Evolutionary conservation across 2,329 filamentous ascomycete genomes (phyloP).

Genomic region (Pseudocercospora macadamiae): DNA sequence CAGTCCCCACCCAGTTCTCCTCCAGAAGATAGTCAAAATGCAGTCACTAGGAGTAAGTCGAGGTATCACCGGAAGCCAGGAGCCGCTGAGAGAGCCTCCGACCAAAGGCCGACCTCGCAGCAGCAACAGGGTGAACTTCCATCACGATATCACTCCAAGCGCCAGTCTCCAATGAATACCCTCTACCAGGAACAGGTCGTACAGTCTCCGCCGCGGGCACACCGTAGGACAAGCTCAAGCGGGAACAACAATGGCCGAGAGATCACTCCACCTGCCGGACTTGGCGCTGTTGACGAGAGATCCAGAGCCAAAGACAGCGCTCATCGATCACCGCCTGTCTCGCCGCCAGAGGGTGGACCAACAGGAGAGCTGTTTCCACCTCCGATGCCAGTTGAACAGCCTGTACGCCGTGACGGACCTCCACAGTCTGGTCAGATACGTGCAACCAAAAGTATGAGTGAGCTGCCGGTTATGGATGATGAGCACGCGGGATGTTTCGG

Average conservation of each 20-base stretch:
- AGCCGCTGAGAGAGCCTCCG: conserved; percentile 14
- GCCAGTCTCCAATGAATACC: conserved; percentile 21
- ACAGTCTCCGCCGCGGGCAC: conserved; percentile 16
- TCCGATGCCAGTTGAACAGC: conserved; percentile 23
- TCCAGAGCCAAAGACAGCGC: neutral
- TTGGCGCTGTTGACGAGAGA: conserved; percentile 16
- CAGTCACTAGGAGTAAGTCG: conserved; percentile 35
- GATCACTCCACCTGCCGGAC: conserved; percentile 14
- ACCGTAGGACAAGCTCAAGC: conserved; percentile 17
- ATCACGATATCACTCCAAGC: conserved; percentile 28
- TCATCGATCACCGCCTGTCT: conserved; percentile 2
- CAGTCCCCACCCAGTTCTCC: conserved; percentile 16
- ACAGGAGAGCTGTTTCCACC: conserved; percentile 38
- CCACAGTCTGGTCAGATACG: conserved; percentile 36
- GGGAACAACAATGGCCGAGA: conserved; percentile 6
- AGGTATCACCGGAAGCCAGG: conserved; percentile 35
- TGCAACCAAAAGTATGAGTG: conserved; percentile 35
- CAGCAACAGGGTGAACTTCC: conserved; percentile 20
- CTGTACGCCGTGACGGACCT: conserved; percentile 30
- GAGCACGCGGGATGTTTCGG: conserved; percentile 35
- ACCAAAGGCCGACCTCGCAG: conserved; percentile 15
- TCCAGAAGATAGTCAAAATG: conserved; percentile 26
- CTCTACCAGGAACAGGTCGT: conserved; percentile 23
- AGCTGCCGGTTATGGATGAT: conserved; percentile 30
- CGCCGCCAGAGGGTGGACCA: conserved; percentile 17